Evolutionary conservation across 2,329 filamentous ascomycete species (phyloP), one percentile per base, ranked within the genome.

Genomic region (Phyllosticta citribraziliensis): DNA sequence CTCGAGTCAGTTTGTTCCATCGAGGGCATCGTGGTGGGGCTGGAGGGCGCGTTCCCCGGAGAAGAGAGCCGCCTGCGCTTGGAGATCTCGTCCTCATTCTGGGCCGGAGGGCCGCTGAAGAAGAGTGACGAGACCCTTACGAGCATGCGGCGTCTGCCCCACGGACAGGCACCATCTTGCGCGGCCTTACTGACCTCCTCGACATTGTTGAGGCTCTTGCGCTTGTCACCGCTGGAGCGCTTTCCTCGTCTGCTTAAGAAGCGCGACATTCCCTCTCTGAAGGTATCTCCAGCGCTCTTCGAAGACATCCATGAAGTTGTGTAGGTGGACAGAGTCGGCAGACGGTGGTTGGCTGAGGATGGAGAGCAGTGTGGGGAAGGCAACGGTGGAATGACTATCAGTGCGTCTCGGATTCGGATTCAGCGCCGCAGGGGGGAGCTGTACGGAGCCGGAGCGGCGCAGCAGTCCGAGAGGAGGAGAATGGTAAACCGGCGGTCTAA

Each of bases 191-290:
- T 61, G 54, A 61, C 59, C 59, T 61, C 55, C 54, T 56, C 55
- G 54, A 57, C 52, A 50, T 56, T 61, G 30, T 56, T 57, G 50
- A 33, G 27, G 19, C 47, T 55, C 56, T 62, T 63, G 66, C 70
- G 73, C 66, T 74, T 74, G 64, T 74, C 73, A 62, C 60, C 60
- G 60, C 50, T 47, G 33, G 55, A 57, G 57, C 67, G 67, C 72
- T 78, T 90, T 68, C 89, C 88, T 66, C 87, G 83, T 66, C 87
- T 79, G 73, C 84, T 88, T 63, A 89, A 83, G 71, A 91, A 86
- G 68, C 87, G 85, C 70, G 83, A 85, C 64, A 81, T 75, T 69
- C 75, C 76, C 68, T 76, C 78, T 9, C 40, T 17, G 76, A 79
- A 79, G 64, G 65, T 75, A 57, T 61, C 57, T 60, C 27, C 58